Evolutionary conservation across 176 grass and related monocot species (phyloP), one percentile per base, ranked within the genome.

Genomic region (Metroxylon sagu): DNA sequence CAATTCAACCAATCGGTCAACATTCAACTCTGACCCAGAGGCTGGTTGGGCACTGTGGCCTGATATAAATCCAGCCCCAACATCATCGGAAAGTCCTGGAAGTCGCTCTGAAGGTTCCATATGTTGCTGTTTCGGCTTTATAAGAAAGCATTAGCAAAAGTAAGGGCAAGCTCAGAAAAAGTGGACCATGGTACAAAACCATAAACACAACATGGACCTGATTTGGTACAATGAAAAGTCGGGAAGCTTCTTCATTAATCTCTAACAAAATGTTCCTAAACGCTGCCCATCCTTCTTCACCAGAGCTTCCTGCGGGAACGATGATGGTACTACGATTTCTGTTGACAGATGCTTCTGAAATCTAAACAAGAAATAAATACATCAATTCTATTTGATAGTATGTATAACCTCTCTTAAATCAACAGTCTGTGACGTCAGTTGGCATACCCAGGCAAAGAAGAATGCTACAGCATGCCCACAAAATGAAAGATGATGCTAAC

Each of bases 271-370:
- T 74, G 80, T 82, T 92, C 58, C 93, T 88, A 68, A 98, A 98
- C 67, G 87, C 75, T 83, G 88, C 84, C 93, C 93, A 98, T 50
- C 93, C 93, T 76, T 98, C 93, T 85, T 98, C 93, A 30, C 87
- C 81, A 67, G 93, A 83, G 76, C 84, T 98, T 60, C 93, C 87
- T 57, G 93, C 93, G 0, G 93, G 93, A 77, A 98, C 76, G 70
- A 88, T 92, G 50, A 98, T 98, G 15, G 93, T 98, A 60, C 93
- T 98, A 52, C 93, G 87, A 66, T 98, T 98, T 70, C 93, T 85
- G 35, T 92, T 98, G 70, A 92, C 87, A 2, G 93, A 98, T 39
- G 93, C 84, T 72, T 98, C 93, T 15, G 93, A 92, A 55, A 98
- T 76, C 93, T 98, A 57, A 29, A 85, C 26, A 54, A 39, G 64